Percentiles rank a stretch among this genome's conserved stretches.
These are phyloP conservation scores for Pleurotus sapidus DNA, from an alignment of 768 basidiomycete genomes.

Conservation along the genomic window DNA sequence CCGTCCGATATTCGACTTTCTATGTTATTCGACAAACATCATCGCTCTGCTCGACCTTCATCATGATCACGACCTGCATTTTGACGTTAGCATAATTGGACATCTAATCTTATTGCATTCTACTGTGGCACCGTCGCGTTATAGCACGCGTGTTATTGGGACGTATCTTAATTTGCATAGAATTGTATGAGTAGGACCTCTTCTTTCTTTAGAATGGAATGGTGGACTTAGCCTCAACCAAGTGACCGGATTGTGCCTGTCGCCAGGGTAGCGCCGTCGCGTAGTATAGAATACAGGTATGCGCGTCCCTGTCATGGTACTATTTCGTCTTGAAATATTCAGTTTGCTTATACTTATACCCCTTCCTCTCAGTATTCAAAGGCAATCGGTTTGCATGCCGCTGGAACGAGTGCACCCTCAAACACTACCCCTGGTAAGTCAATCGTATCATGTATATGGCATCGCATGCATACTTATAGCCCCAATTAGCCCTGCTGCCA, in stretches of 20 bases:
- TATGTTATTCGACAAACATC: constrained; percentile 23
- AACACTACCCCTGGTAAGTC: no score
- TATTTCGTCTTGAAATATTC: no score
- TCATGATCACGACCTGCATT: background rate
- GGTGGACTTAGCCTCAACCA: background rate
- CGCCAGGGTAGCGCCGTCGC: background rate
- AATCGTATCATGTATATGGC: background rate
- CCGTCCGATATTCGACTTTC: constrained; percentile 50
- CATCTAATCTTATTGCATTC: background rate
- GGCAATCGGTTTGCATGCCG: background rate
- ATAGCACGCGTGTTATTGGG: background rate
- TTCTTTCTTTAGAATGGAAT: background rate
- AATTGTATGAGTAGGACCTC: background rate
- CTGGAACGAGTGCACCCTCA: background rate
- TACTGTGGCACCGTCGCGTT: background rate
- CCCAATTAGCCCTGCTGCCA: background rate
- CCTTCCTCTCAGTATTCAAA: no score
- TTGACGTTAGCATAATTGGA: constrained; percentile 1
- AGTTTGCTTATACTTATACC: no score
- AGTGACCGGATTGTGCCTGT: background rate
- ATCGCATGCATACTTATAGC: background rate
- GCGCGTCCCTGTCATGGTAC: background rate
- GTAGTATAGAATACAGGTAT: background rate
- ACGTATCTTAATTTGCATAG: background rate
- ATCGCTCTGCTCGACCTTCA: constrained; percentile 3